Evolutionary conservation across 768 basidiomycete species (phyloP), one percentile per base, ranked within the genome.

Genomic region (Lactifluus volemus): DNA sequence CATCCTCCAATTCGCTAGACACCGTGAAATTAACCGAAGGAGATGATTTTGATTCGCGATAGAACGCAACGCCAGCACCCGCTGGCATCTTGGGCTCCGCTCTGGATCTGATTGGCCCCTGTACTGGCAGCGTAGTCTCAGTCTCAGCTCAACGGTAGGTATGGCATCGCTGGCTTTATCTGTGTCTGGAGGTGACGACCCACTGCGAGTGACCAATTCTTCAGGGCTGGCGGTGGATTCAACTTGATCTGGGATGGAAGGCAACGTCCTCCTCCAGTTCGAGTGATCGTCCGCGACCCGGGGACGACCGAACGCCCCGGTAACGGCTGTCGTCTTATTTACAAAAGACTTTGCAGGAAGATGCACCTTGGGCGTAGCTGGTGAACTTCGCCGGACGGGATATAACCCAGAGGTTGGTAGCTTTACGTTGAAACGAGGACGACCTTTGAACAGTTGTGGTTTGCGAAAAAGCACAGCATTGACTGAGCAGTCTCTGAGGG

Each of bases 11-110:
- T 71, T 92, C 91, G 68, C 89, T 92, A 58, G 76, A 81, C 49
- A 92, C 87, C 50, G 84, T 88, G 74, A 93, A 93, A 63, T 81
- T 84, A 59, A 91, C 86, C 10, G 76, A 64, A 15, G 77, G 69
- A 57, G 77, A 79, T 4, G 77, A 66, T 36, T 78, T 77, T 7
- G 82, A 82, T 68, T 84, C 81, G 42, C 86, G 84, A 70, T 85
- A 85, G 72, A 88, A 88, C 39, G 84, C 88, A 56, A 90, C 84
- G 45, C 78, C 80, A 49, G 85, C 83, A 21, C 87, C 88, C 55
- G 75, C 81, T 52, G 87, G 86, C 79, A 88, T 81, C 70, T 84
- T 89, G 5, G 84, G 84, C 63, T 84, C 81, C n/a, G 78, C 71
- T 68, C 82, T 78, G 8, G 76, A 67, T 53, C 81, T 82, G n/a